Percentiles rank a stretch among this genome's conserved stretches.
Evolutionary conservation across 495 filamentous ascomycete genomes (phyloP).

Genomic region (Hyaloscypha variabilis): DNA sequence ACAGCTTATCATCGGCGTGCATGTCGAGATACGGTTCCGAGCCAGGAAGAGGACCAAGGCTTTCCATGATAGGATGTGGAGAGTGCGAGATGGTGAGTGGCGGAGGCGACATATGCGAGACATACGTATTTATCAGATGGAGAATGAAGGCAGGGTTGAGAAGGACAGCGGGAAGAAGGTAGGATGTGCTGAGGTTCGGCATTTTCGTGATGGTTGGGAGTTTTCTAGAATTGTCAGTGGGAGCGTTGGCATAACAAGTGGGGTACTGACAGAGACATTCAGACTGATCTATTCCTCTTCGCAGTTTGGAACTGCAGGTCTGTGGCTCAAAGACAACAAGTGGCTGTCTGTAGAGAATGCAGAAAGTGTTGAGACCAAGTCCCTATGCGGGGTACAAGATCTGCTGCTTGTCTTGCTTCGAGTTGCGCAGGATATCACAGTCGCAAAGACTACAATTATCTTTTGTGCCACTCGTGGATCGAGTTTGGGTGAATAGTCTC

Average conservation of each 20-base stretch:
- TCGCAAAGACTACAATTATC: not conserved
- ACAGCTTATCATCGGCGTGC: constrained; percentile 38
- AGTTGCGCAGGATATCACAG: not conserved
- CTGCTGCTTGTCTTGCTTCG: not conserved
- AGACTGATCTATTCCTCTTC: not conserved
- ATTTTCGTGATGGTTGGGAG: constrained; percentile 19
- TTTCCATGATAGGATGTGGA: constrained; percentile 33
- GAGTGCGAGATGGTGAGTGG: constrained; percentile 31
- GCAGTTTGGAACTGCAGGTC: not conserved
- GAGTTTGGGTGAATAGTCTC: not conserved
- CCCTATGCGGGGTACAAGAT: not conserved
- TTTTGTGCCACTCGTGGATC: not conserved
- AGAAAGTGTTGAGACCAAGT: not conserved
- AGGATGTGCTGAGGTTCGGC: constrained; percentile 36
- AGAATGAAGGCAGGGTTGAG: constrained; percentile 46
- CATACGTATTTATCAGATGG: constrained; percentile 42
- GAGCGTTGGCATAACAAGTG: not conserved
- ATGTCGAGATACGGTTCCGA: constrained; percentile 36
- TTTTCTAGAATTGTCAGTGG: constrained; percentile 4
- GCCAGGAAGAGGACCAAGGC: constrained; percentile 34
- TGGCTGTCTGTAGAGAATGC: not conserved
- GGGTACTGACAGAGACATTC: not conserved
- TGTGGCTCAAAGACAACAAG: not conserved
- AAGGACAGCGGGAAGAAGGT: constrained; percentile 43
- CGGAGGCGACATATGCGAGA: constrained; percentile 36